Conservation (phyloP, 306 rosid genomes). For the Castanea sativa region DNA sequence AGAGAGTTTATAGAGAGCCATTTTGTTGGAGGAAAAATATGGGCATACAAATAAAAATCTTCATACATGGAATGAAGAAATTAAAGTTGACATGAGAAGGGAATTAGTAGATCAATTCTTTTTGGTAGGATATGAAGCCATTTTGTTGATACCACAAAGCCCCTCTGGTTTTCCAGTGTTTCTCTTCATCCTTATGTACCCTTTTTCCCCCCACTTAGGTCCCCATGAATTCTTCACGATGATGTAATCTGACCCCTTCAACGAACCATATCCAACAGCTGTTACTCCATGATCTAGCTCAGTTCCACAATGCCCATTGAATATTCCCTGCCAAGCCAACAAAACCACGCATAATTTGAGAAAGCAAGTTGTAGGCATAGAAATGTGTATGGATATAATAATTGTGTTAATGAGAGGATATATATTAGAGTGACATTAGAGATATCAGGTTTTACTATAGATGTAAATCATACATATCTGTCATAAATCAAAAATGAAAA, state of each 20-base stretch:
- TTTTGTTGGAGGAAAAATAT: slow-evolving; percentile 14
- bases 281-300: slow-evolving; percentile 91
- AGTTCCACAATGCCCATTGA: slow-evolving; percentile 75
- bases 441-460: no score
- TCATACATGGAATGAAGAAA: neutral
- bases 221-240: slow-evolving; percentile 95
- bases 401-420: neutral
- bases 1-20: neutral
- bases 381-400: neutral
- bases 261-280: slow-evolving; percentile 83
- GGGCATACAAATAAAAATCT: neutral
- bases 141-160: slow-evolving; percentile 73
- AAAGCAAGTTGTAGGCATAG: neutral
- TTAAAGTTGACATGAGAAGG: neutral
- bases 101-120: slow-evolving; percentile 29
- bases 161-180: slow-evolving; percentile 77
- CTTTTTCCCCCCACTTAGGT: slow-evolving; percentile 90
- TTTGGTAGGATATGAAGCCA: slow-evolving; percentile 94
- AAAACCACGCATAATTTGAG: neutral
- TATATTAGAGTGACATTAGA: no score
- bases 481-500: no score
- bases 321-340: slow-evolving; percentile 54
- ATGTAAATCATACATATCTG: no score
- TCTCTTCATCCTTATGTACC: slow-evolving; percentile 78
- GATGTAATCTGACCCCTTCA: slow-evolving; percentile 69